Evolutionary conservation across 2,329 filamentous ascomycete genomes (phyloP).

Genomic region (Fusarium protoensiforme): DNA sequence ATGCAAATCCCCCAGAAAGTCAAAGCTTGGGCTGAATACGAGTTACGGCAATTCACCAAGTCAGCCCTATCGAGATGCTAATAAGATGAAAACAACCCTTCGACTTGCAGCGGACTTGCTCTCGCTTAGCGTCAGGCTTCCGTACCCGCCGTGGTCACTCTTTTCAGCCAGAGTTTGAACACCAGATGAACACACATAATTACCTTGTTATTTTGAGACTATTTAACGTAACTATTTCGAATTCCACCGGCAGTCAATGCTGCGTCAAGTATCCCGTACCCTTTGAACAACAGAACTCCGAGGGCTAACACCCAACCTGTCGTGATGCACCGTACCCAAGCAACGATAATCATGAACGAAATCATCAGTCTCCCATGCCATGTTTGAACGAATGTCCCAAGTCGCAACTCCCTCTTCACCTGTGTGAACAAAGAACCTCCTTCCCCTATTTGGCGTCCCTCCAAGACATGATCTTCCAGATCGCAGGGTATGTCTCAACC

Average conservation of each 20-base stretch:
- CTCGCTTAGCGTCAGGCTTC: too few relatives aligned
- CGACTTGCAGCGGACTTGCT: too few relatives aligned
- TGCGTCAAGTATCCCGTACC: neutral
- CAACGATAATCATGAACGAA: neutral
- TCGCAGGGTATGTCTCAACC: neutral
- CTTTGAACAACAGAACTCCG: neutral
- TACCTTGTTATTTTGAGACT: neutral
- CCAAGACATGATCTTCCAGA: slow-evolving; percentile 3
- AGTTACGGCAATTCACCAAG: neutral
- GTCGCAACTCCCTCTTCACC: neutral
- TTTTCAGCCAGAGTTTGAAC: neutral
- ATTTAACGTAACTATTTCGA: neutral
- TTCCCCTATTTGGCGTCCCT: neutral
- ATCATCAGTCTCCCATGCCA: neutral
- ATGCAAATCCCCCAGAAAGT: neutral
- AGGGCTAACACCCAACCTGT: neutral
- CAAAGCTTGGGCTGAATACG: neutral
- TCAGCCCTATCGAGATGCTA: too few relatives aligned
- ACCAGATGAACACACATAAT: neutral
- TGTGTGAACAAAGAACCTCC: neutral
- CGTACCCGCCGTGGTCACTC: too few relatives aligned
- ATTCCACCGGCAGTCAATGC: neutral
- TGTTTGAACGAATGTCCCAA: neutral
- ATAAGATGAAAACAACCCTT: too few relatives aligned
- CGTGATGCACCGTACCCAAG: neutral